These are phyloP conservation scores for Exophiala spinifera DNA, from an alignment of 2,329 filamentous ascomycete genomes.

Conservation along the genomic window DNA sequence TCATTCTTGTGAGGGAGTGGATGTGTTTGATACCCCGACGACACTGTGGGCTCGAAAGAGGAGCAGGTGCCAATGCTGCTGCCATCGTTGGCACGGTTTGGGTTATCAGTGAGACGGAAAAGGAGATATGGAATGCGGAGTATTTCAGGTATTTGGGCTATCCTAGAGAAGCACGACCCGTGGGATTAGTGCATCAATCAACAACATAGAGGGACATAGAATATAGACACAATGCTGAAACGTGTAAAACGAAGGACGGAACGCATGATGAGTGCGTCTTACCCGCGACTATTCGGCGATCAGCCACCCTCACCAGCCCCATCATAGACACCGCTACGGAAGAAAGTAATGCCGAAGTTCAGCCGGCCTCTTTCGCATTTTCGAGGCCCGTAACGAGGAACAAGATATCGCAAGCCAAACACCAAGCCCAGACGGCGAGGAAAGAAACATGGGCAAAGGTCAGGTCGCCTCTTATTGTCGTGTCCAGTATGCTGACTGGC, in stretches of 20 bases:
- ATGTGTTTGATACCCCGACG: conserved; percentile 27
- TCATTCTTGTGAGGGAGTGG: conserved; percentile 32
- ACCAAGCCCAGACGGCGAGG: neutral
- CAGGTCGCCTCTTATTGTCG: conserved; percentile 24
- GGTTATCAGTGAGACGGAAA: conserved; percentile 25
- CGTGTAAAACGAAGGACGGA: too few relatives aligned
- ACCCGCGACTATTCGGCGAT: too few relatives aligned
- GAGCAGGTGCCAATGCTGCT: conserved; percentile 27
- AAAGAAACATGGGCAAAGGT: conserved; percentile 40
- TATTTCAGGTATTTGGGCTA: conserved; percentile 28
- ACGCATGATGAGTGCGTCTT: too few relatives aligned
- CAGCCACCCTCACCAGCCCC: too few relatives aligned
- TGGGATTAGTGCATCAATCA: too few relatives aligned
- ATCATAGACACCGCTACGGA: neutral
- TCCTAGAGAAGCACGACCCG: conserved; percentile 7
- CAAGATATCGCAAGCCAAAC: neutral
- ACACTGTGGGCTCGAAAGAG: conserved; percentile 22
- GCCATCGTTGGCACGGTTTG: conserved; percentile 31
- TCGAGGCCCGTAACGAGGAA: neutral
- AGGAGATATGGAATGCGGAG: conserved; percentile 26
- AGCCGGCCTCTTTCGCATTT: neutral
- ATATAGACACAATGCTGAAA: neutral
- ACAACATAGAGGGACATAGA: neutral
- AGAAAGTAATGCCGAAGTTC: neutral
- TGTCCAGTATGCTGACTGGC: conserved; percentile 20